Conservation (phyloP, 805 yeast species). For the Yarrowia divulgata region DNA sequence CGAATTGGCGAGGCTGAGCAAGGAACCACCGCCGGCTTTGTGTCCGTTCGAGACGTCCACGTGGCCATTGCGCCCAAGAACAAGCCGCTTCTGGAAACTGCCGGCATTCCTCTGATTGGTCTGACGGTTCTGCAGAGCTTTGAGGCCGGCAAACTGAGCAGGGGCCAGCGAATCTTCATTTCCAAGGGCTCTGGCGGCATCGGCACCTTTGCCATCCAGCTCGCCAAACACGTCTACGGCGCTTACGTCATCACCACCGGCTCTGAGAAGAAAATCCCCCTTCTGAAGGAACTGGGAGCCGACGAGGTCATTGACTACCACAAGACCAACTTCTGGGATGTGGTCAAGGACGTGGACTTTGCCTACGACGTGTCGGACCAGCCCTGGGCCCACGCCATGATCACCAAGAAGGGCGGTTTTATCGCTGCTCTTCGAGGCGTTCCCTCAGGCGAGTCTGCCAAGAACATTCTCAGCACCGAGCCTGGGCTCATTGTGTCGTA, state of each 20-base stretch:
- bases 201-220: slow-evolving; percentile 44
- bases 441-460: slow-evolving; percentile 36
- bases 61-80: slow-evolving; percentile 43
- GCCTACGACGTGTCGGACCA: slow-evolving; percentile 43
- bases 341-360: slow-evolving; percentile 42
- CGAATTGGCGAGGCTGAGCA: slow-evolving; percentile 25
- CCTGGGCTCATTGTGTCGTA: slow-evolving; percentile 8
- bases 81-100: slow-evolving; percentile 42
- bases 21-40: slow-evolving; percentile 44
- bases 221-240: slow-evolving; percentile 44
- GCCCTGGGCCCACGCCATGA: slow-evolving; percentile 38
- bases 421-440: slow-evolving; percentile 40
- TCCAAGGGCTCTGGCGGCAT: slow-evolving; percentile 42
- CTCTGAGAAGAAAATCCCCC: slow-evolving; percentile 43
- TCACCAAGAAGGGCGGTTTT: slow-evolving; percentile 42
- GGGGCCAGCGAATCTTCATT: slow-evolving; percentile 43
- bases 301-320: slow-evolving; percentile 44
- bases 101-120: slow-evolving; percentile 43
- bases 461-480: slow-evolving; percentile 7
- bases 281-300: slow-evolving; percentile 42
- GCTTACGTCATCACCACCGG: slow-evolving; percentile 43
- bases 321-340: slow-evolving; percentile 41
- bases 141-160: slow-evolving; percentile 13
- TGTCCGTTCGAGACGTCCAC: slow-evolving; percentile 31
- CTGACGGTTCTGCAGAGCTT: slow-evolving; percentile 43